Base-by-base conservation (phyloP, 805 yeast genomes). In the Saccharomycopsis olivae region DNA sequence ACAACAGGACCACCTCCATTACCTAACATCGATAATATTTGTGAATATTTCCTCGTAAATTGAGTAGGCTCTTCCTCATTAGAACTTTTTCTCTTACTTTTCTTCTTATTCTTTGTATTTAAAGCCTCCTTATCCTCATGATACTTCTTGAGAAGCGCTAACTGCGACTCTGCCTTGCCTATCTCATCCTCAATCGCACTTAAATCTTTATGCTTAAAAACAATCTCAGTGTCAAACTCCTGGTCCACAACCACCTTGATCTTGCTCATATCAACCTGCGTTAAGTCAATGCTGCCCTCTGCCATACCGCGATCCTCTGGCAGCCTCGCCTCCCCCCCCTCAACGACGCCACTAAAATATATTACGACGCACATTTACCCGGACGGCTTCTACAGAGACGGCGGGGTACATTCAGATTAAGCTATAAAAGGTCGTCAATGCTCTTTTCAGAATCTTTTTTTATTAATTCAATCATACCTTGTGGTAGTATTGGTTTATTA, bases 401-500 rank as follows among this genome's bases (percentile, higher is more conserved):
- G n/a, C n/a, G n/a, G n/a, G n/a, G n/a, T n/a, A n/a, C n/a, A n/a
- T n/a, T n/a, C n/a, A n/a, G n/a, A n/a, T 13, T 13, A 10, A 24
- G 11, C 20, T 25, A 45, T n/a, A 45, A 16, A 5, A 45, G 35
- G 51, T 81, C 92, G 49, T 83, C 92, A 24, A 84, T 66, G 25
- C 79, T 73, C 60, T 86, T 87, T 48, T 84, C 88, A 2, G 94
- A 77, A 53, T 89, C 98, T 48, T 73, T 73, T 54, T 79, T 78
- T 53, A 89, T 89, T 56, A 89, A 68, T 24, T 78, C 78, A 41
- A 85, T 62, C 97, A 89, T 89, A 0, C 97, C 97, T 41, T 72
- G 71, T 1, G 98, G 98, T 53, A 89, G 65, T 9, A 92, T 82
- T 1, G 98, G 97, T 46, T 72, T 69, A 3, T 73, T 75, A 1